Conservation (phyloP, 2,329 filamentous ascomycete species). For the Penicillium sp. region DNA sequence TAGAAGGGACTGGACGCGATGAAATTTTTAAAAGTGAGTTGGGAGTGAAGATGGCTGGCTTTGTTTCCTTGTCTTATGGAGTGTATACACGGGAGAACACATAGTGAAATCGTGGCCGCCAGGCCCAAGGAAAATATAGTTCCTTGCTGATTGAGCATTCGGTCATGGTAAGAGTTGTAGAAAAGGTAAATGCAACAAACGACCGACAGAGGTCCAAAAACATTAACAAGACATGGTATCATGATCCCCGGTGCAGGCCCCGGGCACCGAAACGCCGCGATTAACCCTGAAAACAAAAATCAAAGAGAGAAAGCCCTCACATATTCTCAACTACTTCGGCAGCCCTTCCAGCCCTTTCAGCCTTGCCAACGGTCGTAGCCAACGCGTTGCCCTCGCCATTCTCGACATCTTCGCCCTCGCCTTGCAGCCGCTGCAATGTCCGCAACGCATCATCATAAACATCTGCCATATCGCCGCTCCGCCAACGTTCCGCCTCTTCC, state of each 20-base stretch:
- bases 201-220: background rate
- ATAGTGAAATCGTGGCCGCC: slow-evolving; percentile 12
- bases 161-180: background rate
- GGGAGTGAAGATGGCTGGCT: slow-evolving; percentile 17
- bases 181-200: background rate
- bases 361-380: slow-evolving; percentile 47
- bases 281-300: slow-evolving; percentile 4
- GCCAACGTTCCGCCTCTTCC: slow-evolving; percentile 39
- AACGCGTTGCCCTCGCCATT: slow-evolving; percentile 36
- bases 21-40: slow-evolving; percentile 19
- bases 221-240: slow-evolving; percentile 24
- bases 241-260: slow-evolving; percentile 16
- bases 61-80: slow-evolving; percentile 10
- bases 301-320: slow-evolving; percentile 24
- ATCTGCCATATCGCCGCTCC: slow-evolving; percentile 42
- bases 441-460: slow-evolving; percentile 43
- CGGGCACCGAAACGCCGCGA: slow-evolving; percentile 18
- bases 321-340: slow-evolving; percentile 49
- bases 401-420: slow-evolving; percentile 28
- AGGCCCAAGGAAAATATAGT: slow-evolving; percentile 4
- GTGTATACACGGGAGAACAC: slow-evolving; percentile 19
- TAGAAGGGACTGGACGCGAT: slow-evolving; percentile 17
- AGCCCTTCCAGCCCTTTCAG: slow-evolving; percentile 45
- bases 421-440: slow-evolving; percentile 40
- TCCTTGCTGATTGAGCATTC: background rate